Base-by-base conservation (phyloP, 805 yeast genomes). In the Starmerella davenportii region DNA sequence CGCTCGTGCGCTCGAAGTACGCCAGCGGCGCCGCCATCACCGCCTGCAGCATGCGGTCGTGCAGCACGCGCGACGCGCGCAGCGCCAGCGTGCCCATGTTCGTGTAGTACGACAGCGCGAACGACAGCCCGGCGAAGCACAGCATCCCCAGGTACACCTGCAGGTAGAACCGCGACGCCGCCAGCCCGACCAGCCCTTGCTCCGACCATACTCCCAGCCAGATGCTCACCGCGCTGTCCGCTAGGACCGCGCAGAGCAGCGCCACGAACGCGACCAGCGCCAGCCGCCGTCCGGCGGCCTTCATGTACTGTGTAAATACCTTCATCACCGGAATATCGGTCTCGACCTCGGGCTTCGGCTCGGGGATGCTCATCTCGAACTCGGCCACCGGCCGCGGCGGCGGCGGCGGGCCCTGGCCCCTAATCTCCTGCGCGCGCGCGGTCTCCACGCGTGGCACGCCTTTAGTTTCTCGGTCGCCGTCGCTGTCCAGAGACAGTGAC, bases 1-100 rank as follows among this genome's bases (percentile, higher is more conserved):
- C 73, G 36, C 95, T 95, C 0, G 95, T 85, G 1, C 92, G 79
- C 58, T 85, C 96, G 53, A 85, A 85, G 53, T 84, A 85, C 28
- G 77, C 66, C 95, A 85, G 82, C 43, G 95, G 95, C 0, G 94
- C 84, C 46, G 82, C 67, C 41, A 84, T 57, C 5, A 84, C 85
- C 37, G 67, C 53, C 15, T 59, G 59, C 4, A 82, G 72, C 95
- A 85, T 84, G 16, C 58, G 58, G 44, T 74, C 69, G 57, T 85
- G 95, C 8, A 50, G 35, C 2, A 13, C 23, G 5, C 15, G 28
- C 1, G 46, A 28, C 1, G 43, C 45, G 3, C 16, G 25, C 32
- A 42, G 31, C 15, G 41, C 43, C 21, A 49, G 32, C 2, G 24
- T 18, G 3, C 49, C 50, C n/a, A 38, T 32, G 34, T 39, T 39